phyloP scores from a whole-genome alignment of 257 asterid genomes.

The Salvia splendens region DNA sequence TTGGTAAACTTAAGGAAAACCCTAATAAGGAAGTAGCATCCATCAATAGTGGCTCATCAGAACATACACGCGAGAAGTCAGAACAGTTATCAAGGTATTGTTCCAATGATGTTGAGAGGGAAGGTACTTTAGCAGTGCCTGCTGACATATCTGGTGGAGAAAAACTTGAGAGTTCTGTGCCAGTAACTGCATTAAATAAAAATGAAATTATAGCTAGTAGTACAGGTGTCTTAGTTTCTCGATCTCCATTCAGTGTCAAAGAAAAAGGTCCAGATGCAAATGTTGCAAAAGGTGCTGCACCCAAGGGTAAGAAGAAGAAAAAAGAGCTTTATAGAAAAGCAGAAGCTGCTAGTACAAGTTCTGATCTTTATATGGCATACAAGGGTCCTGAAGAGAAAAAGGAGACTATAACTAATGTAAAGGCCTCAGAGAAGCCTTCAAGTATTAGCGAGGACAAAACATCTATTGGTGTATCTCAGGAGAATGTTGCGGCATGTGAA shows the following conservation, averaged over 20 bases:
- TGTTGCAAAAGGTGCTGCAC: constrained; percentile 42
- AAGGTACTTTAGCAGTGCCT: constrained; percentile 33
- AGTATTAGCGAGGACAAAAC: constrained; percentile 36
- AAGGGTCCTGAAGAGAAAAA: constrained; percentile 80
- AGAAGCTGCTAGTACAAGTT: constrained; percentile 68
- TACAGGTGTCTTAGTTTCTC: constrained; percentile 34
- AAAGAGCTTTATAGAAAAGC: constrained; percentile 56
- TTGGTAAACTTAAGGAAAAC: constrained; percentile 35
- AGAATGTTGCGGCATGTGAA: constrained; percentile 40
- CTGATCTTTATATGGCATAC: constrained; percentile 80
- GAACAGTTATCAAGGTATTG: constrained; percentile 35
- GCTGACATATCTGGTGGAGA: constrained; percentile 30
- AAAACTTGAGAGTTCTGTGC: constrained; percentile 23
- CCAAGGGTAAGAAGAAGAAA: constrained; percentile 46
- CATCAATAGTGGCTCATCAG: constrained; percentile 29
- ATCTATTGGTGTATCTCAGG: constrained; percentile 38
- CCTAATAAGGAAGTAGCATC: constrained; percentile 37
- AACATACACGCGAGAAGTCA: constrained; percentile 28
- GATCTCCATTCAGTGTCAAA: constrained; percentile 35
- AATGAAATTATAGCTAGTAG: constrained; percentile 37
- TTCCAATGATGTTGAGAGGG: constrained; percentile 35
- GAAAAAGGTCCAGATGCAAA: constrained; percentile 53
- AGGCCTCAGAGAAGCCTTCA: constrained; percentile 41
- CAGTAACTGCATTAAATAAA: constrained; percentile 33
- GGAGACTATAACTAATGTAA: constrained; percentile 40